Evolutionary conservation across 192 early-diverging fungal species (phyloP), one percentile per base, ranked within the genome.

Genomic region (Podila horticola): DNA sequence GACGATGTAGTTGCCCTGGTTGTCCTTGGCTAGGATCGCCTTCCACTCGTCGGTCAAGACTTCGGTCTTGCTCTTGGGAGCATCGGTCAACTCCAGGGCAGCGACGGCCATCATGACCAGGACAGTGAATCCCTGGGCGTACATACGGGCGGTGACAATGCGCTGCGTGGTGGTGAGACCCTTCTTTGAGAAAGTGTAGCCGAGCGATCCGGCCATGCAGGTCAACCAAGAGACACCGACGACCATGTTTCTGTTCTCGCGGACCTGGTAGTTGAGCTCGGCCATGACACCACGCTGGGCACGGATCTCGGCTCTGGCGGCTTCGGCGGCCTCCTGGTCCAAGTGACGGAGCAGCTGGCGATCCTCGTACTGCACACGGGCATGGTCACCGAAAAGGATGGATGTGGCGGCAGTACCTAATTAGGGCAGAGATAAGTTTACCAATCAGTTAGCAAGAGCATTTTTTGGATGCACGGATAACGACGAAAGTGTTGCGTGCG

Each of bases 131-230:
- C 76, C 76, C 30, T 79, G 76, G n/a, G 76, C 76, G 26, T 79
- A 79, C 76, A 79, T 79, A 50, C 76, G 76, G 26, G 76, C 76
- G 9, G 76, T 79, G 62, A 79, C 76, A 50, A 79, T 72, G 11
- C 76, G 76, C 66, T 79, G 76, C 7, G 76, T 79, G 20, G 76
- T 79, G 0, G 76, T 79, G 26, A 79, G 33, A 5, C 76, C 76
- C 60, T 79, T 67, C 55, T 72, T 62, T 19, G 76, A 72, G 60
- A 79, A 79, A 22, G 76, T 79, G n/a, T 79, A 79, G 49, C 64
- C 31, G 62, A 79, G 66, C 5, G 76, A 79, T 12, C 70, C 76
- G 33, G 51, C 70, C 76, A 79, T 72, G 70, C 69, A 72, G 58
- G 66, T 48, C 58, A 79, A 29, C 76, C 76, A 79, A 15, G 76